These are phyloP conservation scores for Lachnellula suecica DNA, from an alignment of 2,329 filamentous ascomycete species.

Conservation along the genomic window DNA sequence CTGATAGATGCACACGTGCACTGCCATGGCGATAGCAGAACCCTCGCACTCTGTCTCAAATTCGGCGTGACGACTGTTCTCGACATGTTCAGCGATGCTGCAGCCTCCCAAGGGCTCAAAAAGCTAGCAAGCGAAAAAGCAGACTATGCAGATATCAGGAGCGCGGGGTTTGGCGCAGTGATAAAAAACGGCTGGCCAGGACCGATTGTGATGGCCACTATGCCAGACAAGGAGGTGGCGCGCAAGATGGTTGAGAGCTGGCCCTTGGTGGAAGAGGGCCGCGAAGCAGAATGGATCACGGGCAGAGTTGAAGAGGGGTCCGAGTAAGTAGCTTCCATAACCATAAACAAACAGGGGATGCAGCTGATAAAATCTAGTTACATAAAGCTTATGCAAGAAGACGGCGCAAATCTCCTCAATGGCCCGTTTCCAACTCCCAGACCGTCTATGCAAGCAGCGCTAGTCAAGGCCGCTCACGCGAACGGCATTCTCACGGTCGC, in stretches of 20 bases:
- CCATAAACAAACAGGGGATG: no score
- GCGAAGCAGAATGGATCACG: no score
- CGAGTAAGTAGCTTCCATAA: no score
- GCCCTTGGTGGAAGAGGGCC: no score
- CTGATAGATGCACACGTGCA: constrained; percentile 52
- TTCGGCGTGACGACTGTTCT: constrained; percentile 52
- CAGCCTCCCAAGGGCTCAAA: constrained; percentile 33
- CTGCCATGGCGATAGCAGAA: constrained; percentile 39
- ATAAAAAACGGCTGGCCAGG: constrained; percentile 52
- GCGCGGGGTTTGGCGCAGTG: constrained; percentile 46
- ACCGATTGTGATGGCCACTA: constrained; percentile 19
- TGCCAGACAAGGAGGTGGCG: constrained; percentile 3
- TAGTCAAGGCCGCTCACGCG: constrained; percentile 39
- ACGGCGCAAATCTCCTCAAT: background rate
- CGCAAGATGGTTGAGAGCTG: no score
- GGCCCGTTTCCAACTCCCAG: constrained; percentile 35
- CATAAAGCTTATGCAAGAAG: constrained; percentile 52
- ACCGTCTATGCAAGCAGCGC: constrained; percentile 42
- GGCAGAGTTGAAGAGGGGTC: no score
- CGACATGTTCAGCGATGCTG: constrained; percentile 46
- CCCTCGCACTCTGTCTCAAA: constrained; percentile 38
- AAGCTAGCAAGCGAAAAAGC: constrained; percentile 31
- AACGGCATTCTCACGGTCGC: constrained; percentile 28
- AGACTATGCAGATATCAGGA: constrained; percentile 48
- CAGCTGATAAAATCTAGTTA: no score